Percentiles rank a stretch among this genome's conserved stretches.
Evolutionary conservation across 225 moss, liverwort and hornwort species (phyloP).

Genomic region (Bryoerythrophyllum caledonicum): DNA sequence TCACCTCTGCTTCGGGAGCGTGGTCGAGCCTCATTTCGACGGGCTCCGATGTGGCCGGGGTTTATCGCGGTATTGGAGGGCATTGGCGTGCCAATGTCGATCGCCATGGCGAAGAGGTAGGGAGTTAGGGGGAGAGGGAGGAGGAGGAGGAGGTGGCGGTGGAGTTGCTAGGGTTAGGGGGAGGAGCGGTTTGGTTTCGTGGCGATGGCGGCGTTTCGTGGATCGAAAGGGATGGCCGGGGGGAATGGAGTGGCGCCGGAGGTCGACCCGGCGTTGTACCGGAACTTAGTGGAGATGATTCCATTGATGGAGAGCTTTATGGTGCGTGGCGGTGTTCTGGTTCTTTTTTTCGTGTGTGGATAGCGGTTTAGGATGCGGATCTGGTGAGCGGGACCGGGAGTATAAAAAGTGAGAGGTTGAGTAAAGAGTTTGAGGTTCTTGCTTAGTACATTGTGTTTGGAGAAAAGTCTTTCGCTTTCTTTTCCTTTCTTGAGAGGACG

Average conservation of each 20-base stretch:
- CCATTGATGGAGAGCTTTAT: constrained; percentile 73
- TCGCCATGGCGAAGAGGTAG: neutral
- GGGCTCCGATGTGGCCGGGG: constrained; percentile 18
- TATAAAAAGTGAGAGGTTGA: neutral
- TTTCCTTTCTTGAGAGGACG: neutral
- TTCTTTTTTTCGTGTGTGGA: neutral
- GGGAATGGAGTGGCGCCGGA: constrained; percentile 43
- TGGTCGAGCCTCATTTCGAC: neutral
- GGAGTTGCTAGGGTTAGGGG: constrained; percentile 23
- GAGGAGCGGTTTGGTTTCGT: constrained; percentile 15
- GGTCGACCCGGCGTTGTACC: constrained; percentile 68
- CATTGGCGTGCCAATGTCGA: constrained; percentile 28
- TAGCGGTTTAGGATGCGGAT: constrained; percentile 2
- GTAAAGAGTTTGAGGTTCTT: constrained; percentile 15
- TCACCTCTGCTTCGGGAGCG: neutral
- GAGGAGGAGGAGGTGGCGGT: too few relatives aligned
- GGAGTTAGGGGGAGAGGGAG: too few relatives aligned
- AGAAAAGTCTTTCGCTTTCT: neutral
- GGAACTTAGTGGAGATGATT: constrained; percentile 74
- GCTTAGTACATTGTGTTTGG: neutral
- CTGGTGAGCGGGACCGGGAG: constrained; percentile 10
- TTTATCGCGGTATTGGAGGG: constrained; percentile 15
- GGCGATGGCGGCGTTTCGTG: constrained; percentile 53
- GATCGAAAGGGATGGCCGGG: constrained; percentile 37
- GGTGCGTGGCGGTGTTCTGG: constrained; percentile 36